Base-by-base conservation (phyloP, 1,284 basidiomycete genomes). In the Pisolithus thermaeus region DNA sequence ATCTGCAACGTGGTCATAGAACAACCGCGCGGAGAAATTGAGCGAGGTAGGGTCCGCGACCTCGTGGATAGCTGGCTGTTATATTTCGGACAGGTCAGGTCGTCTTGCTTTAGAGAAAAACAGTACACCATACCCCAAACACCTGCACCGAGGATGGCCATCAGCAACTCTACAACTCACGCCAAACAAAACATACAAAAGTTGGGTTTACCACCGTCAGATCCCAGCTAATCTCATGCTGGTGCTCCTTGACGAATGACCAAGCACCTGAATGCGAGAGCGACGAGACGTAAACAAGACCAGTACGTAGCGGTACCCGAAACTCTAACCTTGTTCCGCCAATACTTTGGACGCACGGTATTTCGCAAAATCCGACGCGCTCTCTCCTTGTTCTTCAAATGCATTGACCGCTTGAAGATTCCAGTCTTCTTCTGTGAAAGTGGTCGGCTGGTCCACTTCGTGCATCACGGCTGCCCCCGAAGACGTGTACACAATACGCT, bases 271-370 rank as follows among this genome's bases (percentile, higher is more conserved):
- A 1, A 47, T 36, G 3, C 9, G n/a, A 3, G 7, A 30, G 16
- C n/a, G 25, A 47, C 20, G 18, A 35, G 9, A 32, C 9, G 28
- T 14, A 35, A 9, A 35, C 18, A 9, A 12, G 30, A 35, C 3
- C 6, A 32, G 23, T 3, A 7, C 23, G 16, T n/a, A 18, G 25
- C 3, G 14, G 16, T n/a, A 12, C 16, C n/a, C 23, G 14, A 43
- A 7, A 1, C 3, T 45, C 62, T 56, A 53, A 76, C 77, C 78
- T 57, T 67, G 71, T 64, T 92, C 89, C 1, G 88, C 87, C 3
- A 91, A 70, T 5, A 78, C 80, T 72, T 92, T 91, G 27, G 76
- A 79, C 11, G 76, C 79, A 40, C 72, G 67, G 61, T 86, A 88
- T 60, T 78, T 81, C 37, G 68, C 62, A 6, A 62, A 51, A 1